Evolutionary conservation across 2,329 filamentous ascomycete genomes (phyloP).

Genomic region (Boeremia exigua): DNA sequence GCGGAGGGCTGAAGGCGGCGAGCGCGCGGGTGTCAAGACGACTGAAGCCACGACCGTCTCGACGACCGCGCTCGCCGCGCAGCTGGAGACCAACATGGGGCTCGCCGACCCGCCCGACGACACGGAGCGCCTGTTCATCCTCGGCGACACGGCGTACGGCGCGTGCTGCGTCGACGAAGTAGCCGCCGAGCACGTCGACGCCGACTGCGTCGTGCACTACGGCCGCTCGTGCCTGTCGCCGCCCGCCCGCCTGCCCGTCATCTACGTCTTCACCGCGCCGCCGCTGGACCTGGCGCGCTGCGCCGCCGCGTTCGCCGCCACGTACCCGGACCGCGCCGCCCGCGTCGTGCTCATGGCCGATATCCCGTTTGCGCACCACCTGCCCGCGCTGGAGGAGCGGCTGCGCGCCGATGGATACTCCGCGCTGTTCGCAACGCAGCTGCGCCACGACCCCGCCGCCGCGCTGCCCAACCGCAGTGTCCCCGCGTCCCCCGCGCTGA

Average conservation of each 20-base stretch:
- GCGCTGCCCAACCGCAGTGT: slow-evolving; percentile 83
- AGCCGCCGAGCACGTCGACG: slow-evolving; percentile 89
- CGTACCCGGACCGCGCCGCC: slow-evolving; percentile 68
- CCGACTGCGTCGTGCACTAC: slow-evolving; percentile 93
- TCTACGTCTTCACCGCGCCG: slow-evolving; percentile 86
- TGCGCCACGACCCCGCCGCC: slow-evolving; percentile 80
- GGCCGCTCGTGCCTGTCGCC: slow-evolving; percentile 91
- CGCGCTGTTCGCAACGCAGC: slow-evolving; percentile 70
- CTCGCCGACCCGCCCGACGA: slow-evolving; percentile 16
- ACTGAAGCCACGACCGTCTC: too few relatives aligned
- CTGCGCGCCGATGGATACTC: slow-evolving; percentile 71
- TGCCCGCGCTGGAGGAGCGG: slow-evolving; percentile 62
- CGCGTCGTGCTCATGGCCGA: slow-evolving; percentile 86
- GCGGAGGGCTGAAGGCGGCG: slow-evolving; percentile 27
- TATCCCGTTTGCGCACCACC: slow-evolving; percentile 81
- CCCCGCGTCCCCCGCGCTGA: slow-evolving; percentile 61
- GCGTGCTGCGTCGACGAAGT: slow-evolving; percentile 97
- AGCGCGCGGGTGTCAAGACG: slow-evolving; percentile 22
- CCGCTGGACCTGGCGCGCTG: slow-evolving; percentile 68
- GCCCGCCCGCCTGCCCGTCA: slow-evolving; percentile 82
- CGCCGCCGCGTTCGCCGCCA: slow-evolving; percentile 67
- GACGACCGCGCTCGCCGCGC: too few relatives aligned
- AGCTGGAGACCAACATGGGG: slow-evolving; percentile 22
- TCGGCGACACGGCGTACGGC: slow-evolving; percentile 96
- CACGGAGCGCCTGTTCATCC: slow-evolving; percentile 71